phyloP scores from a whole-genome alignment of 768 basidiomycete species.

The Xerocomellus dryophilus region DNA sequence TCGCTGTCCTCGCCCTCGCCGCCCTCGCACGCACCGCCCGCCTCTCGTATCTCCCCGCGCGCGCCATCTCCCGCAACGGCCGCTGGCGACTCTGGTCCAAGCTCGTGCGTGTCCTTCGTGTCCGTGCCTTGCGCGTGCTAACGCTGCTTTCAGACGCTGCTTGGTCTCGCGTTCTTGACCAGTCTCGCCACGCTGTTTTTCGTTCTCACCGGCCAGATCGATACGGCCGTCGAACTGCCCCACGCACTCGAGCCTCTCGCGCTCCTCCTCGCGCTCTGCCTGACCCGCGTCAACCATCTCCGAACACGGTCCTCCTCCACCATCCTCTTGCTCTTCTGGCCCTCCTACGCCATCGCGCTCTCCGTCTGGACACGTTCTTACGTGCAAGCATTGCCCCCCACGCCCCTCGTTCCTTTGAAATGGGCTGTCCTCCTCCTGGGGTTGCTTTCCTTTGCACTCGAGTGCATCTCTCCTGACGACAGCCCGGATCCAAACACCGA shows the following conservation, averaged over 20 bases:
- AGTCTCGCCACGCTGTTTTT: constrained; percentile 45
- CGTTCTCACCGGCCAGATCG: constrained; percentile 36
- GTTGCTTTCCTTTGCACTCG: constrained; percentile 56
- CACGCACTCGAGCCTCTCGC: constrained; percentile 60
- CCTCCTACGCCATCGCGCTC: constrained; percentile 51
- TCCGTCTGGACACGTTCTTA: constrained; percentile 62
- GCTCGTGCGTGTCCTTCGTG: constrained; percentile 47
- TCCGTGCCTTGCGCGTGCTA: background rate
- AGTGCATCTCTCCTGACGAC: constrained; percentile 65
- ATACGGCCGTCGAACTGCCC: constrained; percentile 41
- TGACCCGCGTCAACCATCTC: constrained; percentile 69
- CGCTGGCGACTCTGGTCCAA: constrained; percentile 55
- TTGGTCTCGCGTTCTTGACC: constrained; percentile 43
- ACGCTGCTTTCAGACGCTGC: constrained; percentile 40
- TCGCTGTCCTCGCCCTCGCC: constrained; percentile 44
- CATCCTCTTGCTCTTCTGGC: constrained; percentile 80
- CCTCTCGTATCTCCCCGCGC: constrained; percentile 25
- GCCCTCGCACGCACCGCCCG: constrained; percentile 38
- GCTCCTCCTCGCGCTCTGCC: constrained; percentile 42
- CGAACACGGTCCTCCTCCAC: constrained; percentile 69
- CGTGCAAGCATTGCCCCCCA: constrained; percentile 30
- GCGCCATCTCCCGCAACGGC: constrained; percentile 46
- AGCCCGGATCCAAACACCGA: constrained; percentile 47
- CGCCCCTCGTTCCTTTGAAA: constrained; percentile 44
- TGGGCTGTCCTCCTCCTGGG: constrained; percentile 44